Conservation (phyloP, 441 rosid species). For the Erodium chrysanthum region DNA sequence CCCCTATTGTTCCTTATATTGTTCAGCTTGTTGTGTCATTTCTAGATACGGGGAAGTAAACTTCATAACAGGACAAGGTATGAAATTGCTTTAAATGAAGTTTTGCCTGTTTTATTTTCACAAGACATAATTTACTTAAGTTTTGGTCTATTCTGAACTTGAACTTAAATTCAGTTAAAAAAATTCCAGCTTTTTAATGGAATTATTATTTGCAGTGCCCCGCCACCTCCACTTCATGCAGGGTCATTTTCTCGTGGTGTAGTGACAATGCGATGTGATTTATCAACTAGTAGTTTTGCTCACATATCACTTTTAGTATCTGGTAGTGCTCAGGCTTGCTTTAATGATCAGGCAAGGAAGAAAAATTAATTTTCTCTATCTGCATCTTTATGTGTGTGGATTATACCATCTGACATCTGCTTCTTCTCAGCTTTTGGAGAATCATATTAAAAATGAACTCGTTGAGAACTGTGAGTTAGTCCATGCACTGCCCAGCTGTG, state of each 20-base stretch:
- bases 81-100: constrained; percentile 17
- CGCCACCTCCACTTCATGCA: constrained; percentile 98
- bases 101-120: constrained; percentile 5
- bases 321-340: constrained; percentile 96
- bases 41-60: constrained; percentile 90
- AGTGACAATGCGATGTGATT: constrained; percentile 92
- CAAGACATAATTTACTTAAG: background rate
- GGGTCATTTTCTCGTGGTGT: constrained; percentile 96
- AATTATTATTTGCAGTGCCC: constrained; percentile 56
- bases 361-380: constrained; percentile 7
- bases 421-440: constrained; percentile 68
- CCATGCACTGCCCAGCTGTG: constrained; percentile 48
- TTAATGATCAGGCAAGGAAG: constrained; percentile 82
- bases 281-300: constrained; percentile 79
- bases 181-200: constrained; percentile 1
- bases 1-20: constrained; percentile 1
- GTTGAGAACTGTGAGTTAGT: constrained; percentile 69
- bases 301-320: constrained; percentile 89
- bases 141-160: background rate
- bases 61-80: constrained; percentile 93
- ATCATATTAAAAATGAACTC: constrained; percentile 83
- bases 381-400: constrained; percentile 14
- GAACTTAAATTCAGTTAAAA: background rate
- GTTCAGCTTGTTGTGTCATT: constrained; percentile 16
- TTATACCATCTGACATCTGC: constrained; percentile 15